Evolutionary conservation across 106 monocot genomes (phyloP).

Genomic region (Allium cepa): DNA sequence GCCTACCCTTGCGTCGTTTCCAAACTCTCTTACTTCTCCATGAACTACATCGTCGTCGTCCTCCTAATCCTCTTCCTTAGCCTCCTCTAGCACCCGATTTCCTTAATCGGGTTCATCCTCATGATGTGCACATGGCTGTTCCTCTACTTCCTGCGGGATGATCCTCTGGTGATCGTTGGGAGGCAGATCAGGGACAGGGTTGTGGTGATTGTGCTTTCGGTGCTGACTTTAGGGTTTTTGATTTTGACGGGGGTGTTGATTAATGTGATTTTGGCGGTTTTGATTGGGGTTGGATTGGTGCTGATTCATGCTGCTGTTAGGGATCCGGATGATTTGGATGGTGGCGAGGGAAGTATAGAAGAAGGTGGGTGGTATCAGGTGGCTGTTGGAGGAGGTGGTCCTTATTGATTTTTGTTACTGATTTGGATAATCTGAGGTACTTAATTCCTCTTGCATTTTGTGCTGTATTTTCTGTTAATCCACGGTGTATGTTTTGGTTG

Average conservation of each 20-base stretch:
- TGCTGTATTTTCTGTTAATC: too few relatives aligned
- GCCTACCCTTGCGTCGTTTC: conserved; percentile 61
- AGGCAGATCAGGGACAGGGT: conserved; percentile 41
- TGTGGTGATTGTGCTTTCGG: conserved; percentile 40
- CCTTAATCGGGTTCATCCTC: conserved; percentile 36
- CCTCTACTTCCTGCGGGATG: conserved; percentile 66
- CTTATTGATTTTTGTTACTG: too few relatives aligned
- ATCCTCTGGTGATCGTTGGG: conserved; percentile 48
- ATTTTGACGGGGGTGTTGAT: conserved; percentile 51
- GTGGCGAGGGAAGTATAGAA: too few relatives aligned
- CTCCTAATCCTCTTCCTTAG: conserved; percentile 35
- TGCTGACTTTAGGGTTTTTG: conserved; percentile 54
- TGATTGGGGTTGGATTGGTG: too few relatives aligned
- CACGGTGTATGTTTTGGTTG: too few relatives aligned
- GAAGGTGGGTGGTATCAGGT: too few relatives aligned
- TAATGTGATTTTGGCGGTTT: conserved; percentile 47
- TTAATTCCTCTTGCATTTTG: too few relatives aligned
- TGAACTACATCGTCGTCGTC: conserved; percentile 77
- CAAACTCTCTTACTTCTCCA: conserved; percentile 64
- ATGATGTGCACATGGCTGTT: conserved; percentile 43
- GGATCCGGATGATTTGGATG: too few relatives aligned
- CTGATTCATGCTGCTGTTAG: too few relatives aligned
- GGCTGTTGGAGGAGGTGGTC: too few relatives aligned
- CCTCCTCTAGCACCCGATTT: conserved; percentile 66
- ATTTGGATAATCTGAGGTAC: too few relatives aligned